Percentiles rank a stretch among this genome's conserved stretches.
Conservation (phyloP, 331 rosid species). For the Pyrus hybrid region DNA sequence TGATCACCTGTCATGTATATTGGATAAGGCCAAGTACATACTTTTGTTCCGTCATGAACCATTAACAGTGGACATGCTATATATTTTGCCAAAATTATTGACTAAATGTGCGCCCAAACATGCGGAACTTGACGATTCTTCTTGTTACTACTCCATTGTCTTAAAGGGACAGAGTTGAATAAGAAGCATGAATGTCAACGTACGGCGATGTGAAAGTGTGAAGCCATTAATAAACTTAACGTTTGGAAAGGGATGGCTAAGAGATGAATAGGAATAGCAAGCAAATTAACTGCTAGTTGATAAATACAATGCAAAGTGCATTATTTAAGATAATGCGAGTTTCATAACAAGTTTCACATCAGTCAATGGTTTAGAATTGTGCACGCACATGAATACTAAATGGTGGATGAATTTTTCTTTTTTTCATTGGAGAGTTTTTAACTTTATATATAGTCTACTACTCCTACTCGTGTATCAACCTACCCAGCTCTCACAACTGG, state of each 20-base stretch:
- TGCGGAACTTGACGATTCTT: background rate
- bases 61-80: background rate
- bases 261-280: too few species aligned
- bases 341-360: background rate
- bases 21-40: background rate
- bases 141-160: background rate
- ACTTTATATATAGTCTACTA: too few species aligned
- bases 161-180: background rate
- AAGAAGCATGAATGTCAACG: background rate
- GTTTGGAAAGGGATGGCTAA: background rate
- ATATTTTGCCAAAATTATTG: background rate
- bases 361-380: background rate
- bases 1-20: background rate
- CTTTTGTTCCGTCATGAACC: background rate
- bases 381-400: background rate
- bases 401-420: too few species aligned
- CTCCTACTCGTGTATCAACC: too few species aligned
- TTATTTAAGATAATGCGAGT: too few species aligned
- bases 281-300: too few species aligned
- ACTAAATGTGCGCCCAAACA: background rate
- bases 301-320: too few species aligned
- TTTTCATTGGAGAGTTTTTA: too few species aligned
- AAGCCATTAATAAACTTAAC: background rate
- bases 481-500: too few species aligned
- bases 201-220: background rate